Percentiles rank a stretch among this genome's conserved stretches.
Evolutionary conservation across 23 red algal species (phyloP).

Genomic region (Agarophyton chilense): DNA sequence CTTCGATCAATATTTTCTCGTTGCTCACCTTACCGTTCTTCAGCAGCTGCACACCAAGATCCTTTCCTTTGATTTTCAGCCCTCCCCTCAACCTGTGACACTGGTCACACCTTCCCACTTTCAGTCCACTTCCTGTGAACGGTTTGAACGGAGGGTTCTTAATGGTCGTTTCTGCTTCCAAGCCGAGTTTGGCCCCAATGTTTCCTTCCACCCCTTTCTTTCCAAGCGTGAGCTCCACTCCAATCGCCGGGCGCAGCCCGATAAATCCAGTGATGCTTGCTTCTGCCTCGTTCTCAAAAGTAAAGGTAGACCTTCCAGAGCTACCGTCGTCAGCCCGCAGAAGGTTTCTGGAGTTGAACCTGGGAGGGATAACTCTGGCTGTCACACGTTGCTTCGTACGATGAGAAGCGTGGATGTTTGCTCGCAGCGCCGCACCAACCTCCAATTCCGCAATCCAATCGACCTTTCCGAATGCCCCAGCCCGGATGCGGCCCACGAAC

Average conservation of each 20-base stretch:
- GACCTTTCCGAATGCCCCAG: constrained; percentile 7
- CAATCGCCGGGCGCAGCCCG: constrained; percentile 3
- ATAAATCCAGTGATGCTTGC: neutral
- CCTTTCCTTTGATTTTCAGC: neutral
- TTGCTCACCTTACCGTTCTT: neutral
- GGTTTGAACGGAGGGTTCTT: constrained; percentile 7
- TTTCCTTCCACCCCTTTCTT: constrained; percentile 22
- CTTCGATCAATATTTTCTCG: constrained; percentile 12
- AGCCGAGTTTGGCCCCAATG: constrained; percentile 6
- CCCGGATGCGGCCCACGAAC: constrained; percentile 16
- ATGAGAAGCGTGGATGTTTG: neutral
- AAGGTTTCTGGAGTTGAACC: neutral
- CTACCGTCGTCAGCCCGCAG: neutral
- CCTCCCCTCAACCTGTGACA: constrained; percentile 13
- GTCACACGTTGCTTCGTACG: constrained; percentile 1
- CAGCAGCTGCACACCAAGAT: constrained; percentile 10
- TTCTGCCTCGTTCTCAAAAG: neutral
- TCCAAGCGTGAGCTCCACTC: neutral
- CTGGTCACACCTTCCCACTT: neutral
- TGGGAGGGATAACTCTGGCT: neutral
- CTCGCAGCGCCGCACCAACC: neutral
- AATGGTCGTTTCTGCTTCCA: neutral
- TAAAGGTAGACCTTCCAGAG: constrained; percentile 4
- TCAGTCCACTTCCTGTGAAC: constrained; percentile 1
- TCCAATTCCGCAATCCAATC: constrained; percentile 11